Evolutionary conservation across 331 rosid genomes (phyloP).

Genomic region (Stylosanthes scabra): DNA sequence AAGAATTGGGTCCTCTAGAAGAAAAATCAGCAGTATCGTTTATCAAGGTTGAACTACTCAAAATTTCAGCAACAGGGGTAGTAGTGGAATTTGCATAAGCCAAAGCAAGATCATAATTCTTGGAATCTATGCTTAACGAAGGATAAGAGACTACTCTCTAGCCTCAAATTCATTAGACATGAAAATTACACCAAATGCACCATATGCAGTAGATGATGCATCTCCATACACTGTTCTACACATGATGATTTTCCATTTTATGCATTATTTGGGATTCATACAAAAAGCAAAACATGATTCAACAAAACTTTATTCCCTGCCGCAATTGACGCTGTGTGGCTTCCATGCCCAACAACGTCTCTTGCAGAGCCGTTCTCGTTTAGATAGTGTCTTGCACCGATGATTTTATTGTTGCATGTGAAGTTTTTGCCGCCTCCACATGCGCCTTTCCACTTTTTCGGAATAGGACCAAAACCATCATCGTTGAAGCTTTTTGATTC

Average conservation of each 20-base stretch:
- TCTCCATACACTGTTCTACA: neutral
- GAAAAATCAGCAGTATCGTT: conserved; percentile 7
- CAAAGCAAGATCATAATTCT: neutral
- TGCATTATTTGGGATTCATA: neutral
- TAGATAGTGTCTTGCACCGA: conserved; percentile 49
- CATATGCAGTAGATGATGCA: neutral
- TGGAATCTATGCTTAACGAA: neutral
- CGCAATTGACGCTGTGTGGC: conserved; percentile 54
- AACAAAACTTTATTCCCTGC: conserved; percentile 46
- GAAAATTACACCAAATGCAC: conserved; percentile 13
- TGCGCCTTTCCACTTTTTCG: conserved; percentile 51
- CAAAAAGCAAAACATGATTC: neutral
- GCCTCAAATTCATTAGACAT: neutral
- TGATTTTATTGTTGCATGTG: conserved; percentile 53
- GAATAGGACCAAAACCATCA: conserved; percentile 56
- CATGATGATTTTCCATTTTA: neutral
- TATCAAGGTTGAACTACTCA: conserved; percentile 20
- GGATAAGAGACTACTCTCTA: neutral
- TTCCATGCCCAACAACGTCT: conserved; percentile 49
- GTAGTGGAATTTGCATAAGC: conserved; percentile 1
- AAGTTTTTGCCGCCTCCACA: conserved; percentile 51
- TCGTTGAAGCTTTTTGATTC: conserved; percentile 52
- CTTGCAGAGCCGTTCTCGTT: neutral
- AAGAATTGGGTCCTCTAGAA: conserved; percentile 38
- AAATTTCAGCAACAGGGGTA: conserved; percentile 35